A percentile compares a stretch with the other conserved stretches of the same genome.
phyloP scores from a whole-genome alignment of 768 basidiomycete genomes.

The Lentinula boryana region DNA sequence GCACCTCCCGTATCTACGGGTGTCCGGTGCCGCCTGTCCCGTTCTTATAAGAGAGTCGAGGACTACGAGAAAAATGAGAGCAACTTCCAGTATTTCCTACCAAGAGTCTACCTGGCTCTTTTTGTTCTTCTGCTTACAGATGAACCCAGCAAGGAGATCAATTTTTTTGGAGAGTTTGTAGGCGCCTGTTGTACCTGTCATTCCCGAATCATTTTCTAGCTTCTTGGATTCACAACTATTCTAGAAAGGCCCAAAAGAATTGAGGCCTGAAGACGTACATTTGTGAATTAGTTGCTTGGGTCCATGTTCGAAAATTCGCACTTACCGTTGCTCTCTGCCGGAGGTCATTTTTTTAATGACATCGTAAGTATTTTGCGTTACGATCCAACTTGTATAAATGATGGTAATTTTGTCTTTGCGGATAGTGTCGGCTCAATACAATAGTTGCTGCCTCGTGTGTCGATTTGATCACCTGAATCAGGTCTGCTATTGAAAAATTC shows the following conservation, averaged over 20 bases:
- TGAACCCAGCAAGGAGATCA: not conserved
- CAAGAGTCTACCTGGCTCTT: not conserved
- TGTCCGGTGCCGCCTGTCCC: not conserved
- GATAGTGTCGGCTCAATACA: too few relatives aligned
- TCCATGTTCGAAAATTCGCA: not conserved
- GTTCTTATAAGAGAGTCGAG: not conserved
- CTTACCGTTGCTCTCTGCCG: too few relatives aligned
- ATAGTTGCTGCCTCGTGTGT: too few relatives aligned
- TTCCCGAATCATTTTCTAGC: not conserved
- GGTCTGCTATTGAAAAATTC: too few relatives aligned
- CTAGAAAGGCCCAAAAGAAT: not conserved
- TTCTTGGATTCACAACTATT: not conserved
- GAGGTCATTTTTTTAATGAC: too few relatives aligned
- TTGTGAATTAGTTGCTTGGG: not conserved
- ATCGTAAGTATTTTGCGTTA: too few relatives aligned
- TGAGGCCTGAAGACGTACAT: not conserved
- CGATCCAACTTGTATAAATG: too few relatives aligned
- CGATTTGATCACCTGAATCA: too few relatives aligned
- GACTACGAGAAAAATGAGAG: too few relatives aligned
- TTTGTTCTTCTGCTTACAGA: not conserved
- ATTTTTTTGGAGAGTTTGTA: not conserved
- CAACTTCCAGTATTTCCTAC: not conserved
- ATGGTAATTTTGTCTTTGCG: too few relatives aligned
- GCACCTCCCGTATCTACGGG: not conserved
- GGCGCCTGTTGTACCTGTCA: not conserved